Evolutionary conservation across 1,284 basidiomycete species (phyloP).

Genomic region (Agroathelia rolfsii): DNA sequence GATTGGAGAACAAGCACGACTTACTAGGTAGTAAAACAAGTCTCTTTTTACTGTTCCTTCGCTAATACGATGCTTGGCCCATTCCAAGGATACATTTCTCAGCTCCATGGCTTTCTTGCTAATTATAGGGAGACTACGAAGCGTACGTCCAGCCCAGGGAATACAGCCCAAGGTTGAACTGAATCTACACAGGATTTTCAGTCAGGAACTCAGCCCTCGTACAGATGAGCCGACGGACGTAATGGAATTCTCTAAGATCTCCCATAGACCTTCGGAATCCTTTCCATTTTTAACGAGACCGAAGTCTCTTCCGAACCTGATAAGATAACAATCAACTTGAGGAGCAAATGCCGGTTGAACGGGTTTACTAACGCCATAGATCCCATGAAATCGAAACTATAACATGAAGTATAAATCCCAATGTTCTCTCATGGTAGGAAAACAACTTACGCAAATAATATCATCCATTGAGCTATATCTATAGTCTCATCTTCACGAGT

Average conservation of each 20-base stretch:
- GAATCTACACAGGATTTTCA: background rate
- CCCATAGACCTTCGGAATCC: background rate
- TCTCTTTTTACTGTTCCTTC: slow-evolving; percentile 27
- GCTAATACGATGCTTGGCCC: slow-evolving; percentile 19
- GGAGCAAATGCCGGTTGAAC: too few species aligned
- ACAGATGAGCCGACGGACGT: background rate
- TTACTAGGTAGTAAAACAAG: slow-evolving; percentile 34
- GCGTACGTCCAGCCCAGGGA: background rate
- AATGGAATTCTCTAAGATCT: background rate
- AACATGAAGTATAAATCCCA: background rate
- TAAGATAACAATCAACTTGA: too few species aligned
- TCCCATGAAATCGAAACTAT: slow-evolving; percentile 29
- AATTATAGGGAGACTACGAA: slow-evolving; percentile 3
- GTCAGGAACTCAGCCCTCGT: background rate
- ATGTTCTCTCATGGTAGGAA: background rate
- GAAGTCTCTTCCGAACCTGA: slow-evolving; percentile 1
- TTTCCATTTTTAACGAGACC: background rate
- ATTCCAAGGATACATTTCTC: slow-evolving; percentile 12
- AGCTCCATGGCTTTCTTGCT: slow-evolving; percentile 4
- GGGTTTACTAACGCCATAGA: slow-evolving; percentile 27
- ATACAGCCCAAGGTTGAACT: background rate
- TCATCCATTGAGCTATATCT: slow-evolving; percentile 25
- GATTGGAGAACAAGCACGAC: slow-evolving; percentile 7
- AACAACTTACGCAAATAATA: slow-evolving; percentile 23
- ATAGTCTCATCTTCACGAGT: slow-evolving; percentile 11